Base-by-base conservation (phyloP, 345 rosid species). In the Eucalyptus erythrocorys region DNA sequence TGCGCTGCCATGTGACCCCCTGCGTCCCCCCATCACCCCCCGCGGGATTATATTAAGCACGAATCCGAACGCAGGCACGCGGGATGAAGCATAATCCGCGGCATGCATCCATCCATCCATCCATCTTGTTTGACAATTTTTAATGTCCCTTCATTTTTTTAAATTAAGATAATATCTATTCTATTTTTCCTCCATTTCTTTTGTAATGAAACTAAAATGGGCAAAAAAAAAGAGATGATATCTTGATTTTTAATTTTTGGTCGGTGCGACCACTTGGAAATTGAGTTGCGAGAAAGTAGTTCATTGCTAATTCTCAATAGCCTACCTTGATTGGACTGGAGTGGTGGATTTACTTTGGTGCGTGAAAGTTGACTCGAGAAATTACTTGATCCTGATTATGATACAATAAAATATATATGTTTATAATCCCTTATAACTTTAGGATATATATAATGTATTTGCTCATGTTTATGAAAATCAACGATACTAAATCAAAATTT, bases 331-430 rank as follows among this genome's bases (percentile, higher is more conserved):
- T 71, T 19, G 45, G 82, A 19, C 0, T 0, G 0, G 45, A 5
- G 8, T 3, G 4, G 14, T 2, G 1, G 6, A 68, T 17, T 32
- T 68, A 68, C 7, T 34, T 71, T 37, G 15, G 15, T 21, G 27
- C 0, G 5, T 4, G 45, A 71, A 37, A 37, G 5, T 8, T 1
- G 0, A 71, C 1, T 71, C 0, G 0, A 71, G 0, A 51, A 51
- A 19, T 1, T 51, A 0, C 2, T 1, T 3, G 0, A 21, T 51
- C 26, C 2, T 1, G 0, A 51, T 19, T 21, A 51, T 51, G 24
- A 50, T 50, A 49, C 1, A 43, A n/a, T n/a, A n/a, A n/a, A n/a
- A n/a, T n/a, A n/a, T n/a, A n/a, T n/a, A n/a, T n/a, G n/a, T n/a
- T n/a, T 43, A 43, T 43, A 43, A 43, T 43, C 45, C 45, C 45